Conservation (phyloP, 768 basidiomycete species). For the Clitopilus passeckerianus region DNA sequence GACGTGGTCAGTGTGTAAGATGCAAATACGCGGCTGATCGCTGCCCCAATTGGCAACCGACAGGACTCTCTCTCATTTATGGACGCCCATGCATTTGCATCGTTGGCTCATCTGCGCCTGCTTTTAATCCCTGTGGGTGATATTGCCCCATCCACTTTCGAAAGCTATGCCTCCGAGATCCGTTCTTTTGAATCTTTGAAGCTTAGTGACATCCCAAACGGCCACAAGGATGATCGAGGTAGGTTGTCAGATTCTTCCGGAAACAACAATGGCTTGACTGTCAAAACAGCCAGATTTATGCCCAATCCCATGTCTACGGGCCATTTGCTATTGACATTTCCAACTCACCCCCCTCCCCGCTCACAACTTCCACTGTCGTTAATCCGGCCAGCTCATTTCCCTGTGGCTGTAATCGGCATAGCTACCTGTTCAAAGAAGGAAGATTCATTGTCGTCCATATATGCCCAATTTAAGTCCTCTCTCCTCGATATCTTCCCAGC, state of each 20-base stretch:
- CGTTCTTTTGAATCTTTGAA: slow-evolving; percentile 67
- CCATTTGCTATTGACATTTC: slow-evolving; percentile 74
- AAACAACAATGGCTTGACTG: slow-evolving; percentile 7
- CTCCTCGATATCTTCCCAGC: slow-evolving; percentile 64
- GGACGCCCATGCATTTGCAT: slow-evolving; percentile 72
- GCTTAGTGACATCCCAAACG: slow-evolving; percentile 79
- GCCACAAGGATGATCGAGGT: slow-evolving; percentile 76
- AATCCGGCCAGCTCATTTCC: slow-evolving; percentile 75
- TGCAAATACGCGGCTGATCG: background rate
- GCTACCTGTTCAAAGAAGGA: slow-evolving; percentile 55
- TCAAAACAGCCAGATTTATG: slow-evolving; percentile 69
- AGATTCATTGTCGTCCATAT: slow-evolving; percentile 46
- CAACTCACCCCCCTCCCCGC: slow-evolving; percentile 67
- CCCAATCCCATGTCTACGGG: slow-evolving; percentile 74
- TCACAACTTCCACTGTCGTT: slow-evolving; percentile 67
- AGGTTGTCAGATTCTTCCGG: slow-evolving; percentile 12
- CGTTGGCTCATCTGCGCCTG: slow-evolving; percentile 80
- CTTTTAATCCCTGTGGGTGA: slow-evolving; percentile 83
- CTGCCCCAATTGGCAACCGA: slow-evolving; percentile 1
- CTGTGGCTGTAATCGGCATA: slow-evolving; percentile 86
- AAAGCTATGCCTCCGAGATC: slow-evolving; percentile 71
- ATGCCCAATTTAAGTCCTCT: slow-evolving; percentile 61
- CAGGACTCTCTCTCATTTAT: slow-evolving; percentile 29
- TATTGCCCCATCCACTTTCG: slow-evolving; percentile 64
- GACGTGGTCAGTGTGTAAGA: slow-evolving; percentile 6